phyloP scores from a whole-genome alignment of 768 basidiomycete genomes.

The Phanerochaete sordida region DNA sequence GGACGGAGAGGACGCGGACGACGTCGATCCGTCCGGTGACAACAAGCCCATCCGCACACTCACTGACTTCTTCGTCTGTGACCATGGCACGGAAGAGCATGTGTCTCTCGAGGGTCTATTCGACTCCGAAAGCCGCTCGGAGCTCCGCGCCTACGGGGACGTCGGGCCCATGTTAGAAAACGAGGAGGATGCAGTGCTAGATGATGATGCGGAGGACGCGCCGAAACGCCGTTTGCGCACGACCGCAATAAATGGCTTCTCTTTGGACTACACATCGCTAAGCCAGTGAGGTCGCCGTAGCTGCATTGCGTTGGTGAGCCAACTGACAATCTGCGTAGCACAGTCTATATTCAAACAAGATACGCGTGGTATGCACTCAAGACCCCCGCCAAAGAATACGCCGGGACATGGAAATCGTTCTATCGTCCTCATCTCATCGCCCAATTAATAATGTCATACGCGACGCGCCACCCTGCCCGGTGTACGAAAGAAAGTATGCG shows the following conservation, averaged over 20 bases:
- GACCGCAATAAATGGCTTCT: constrained; percentile 42
- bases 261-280: constrained; percentile 49
- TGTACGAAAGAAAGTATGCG: constrained; percentile 23
- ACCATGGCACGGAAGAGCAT: constrained; percentile 45
- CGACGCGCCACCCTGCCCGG: background rate
- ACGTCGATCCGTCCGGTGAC: constrained; percentile 13
- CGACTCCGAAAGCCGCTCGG: constrained; percentile 23
- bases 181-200: constrained; percentile 64
- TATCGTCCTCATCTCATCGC: constrained; percentile 47
- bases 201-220: constrained; percentile 39
- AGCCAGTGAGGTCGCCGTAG: constrained; percentile 39
- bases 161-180: constrained; percentile 42
- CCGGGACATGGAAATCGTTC: constrained; percentile 42
- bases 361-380: constrained; percentile 62
- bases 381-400: constrained; percentile 44
- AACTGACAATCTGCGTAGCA: constrained; percentile 35
- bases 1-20: constrained; percentile 25
- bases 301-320: background rate
- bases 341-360: constrained; percentile 62
- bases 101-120: constrained; percentile 39
- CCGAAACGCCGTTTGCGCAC: constrained; percentile 39
- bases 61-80: constrained; percentile 58
- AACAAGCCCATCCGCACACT: constrained; percentile 55
- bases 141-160: constrained; percentile 55
- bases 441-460: constrained; percentile 38